Conservation (phyloP, 805 yeast species). For the Saccharomycopsis amapae region DNA sequence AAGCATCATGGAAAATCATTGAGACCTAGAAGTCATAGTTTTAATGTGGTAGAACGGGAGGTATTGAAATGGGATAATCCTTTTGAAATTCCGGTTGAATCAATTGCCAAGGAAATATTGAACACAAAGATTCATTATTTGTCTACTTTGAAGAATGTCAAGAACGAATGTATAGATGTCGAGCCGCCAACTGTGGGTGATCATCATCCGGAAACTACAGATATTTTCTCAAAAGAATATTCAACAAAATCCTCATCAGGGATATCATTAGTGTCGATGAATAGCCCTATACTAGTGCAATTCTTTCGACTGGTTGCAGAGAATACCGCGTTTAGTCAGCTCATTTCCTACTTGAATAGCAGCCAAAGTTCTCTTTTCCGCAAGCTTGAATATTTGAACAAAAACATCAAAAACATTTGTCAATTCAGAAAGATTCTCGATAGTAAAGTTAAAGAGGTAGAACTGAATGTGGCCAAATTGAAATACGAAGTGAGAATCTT, state of each 20-base stretch:
- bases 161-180: too few species aligned
- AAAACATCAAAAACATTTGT: slow-evolving; percentile 7
- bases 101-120: slow-evolving; percentile 2
- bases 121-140: background rate
- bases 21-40: slow-evolving; percentile 31
- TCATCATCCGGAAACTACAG: too few species aligned
- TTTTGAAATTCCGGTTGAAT: slow-evolving; percentile 15
- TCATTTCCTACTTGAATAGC: slow-evolving; percentile 6
- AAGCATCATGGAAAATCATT: slow-evolving; percentile 14
- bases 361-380: background rate
- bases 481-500: slow-evolving; percentile 59
- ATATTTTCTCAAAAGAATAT: too few species aligned
- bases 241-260: too few species aligned
- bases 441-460: slow-evolving; percentile 41
- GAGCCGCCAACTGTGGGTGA: too few species aligned
- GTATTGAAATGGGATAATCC: slow-evolving; percentile 22
- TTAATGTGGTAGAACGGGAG: slow-evolving; percentile 28
- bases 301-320: too few species aligned
- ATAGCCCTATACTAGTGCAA: too few species aligned
- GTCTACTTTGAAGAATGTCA: background rate
- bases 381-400: slow-evolving; percentile 10
- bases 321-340: slow-evolving; percentile 2
- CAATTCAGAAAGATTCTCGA: slow-evolving; percentile 24
- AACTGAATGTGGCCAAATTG: slow-evolving; percentile 50
- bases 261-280: too few species aligned